phyloP scores from a whole-genome alignment of 1,284 basidiomycete species.

The Tausonia pullulans region DNA sequence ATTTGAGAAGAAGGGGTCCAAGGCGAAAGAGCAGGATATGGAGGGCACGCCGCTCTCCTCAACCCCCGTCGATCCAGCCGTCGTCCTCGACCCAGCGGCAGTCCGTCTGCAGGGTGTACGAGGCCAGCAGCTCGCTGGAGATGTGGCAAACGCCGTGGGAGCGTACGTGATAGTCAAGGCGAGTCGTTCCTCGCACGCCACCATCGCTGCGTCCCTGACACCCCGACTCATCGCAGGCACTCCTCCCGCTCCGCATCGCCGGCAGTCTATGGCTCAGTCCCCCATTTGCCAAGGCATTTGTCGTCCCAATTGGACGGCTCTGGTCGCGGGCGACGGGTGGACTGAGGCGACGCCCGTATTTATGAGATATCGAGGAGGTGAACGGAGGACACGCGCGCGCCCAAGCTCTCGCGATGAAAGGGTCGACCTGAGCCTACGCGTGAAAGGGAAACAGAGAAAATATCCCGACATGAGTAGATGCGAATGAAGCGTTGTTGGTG shows the following conservation, averaged over 20 bases:
- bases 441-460: too few relatives aligned
- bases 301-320: conserved; percentile 1
- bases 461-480: too few relatives aligned
- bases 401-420: too few relatives aligned
- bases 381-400: too few relatives aligned
- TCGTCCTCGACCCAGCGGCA: conserved; percentile 3
- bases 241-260: conserved; percentile 64
- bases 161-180: conserved; percentile 81
- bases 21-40: conserved; percentile 19
- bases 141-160: conserved; percentile 46
- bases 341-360: too few relatives aligned
- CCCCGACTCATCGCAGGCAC: conserved; percentile 42
- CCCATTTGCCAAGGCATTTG: conserved; percentile 43
- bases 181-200: conserved; percentile 19
- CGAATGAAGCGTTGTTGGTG: too few relatives aligned
- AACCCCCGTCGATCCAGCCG: not conserved
- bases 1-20: conserved; percentile 46
- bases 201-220: not conserved
- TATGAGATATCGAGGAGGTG: too few relatives aligned
- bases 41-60: conserved; percentile 4
- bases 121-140: conserved; percentile 22
- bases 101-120: conserved; percentile 2
- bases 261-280: conserved; percentile 64
- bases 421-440: too few relatives aligned
- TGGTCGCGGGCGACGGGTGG: not conserved